A percentile compares a stretch with the other conserved stretches of the same genome.
Conservation (phyloP, 192 early-diverging fungal genomes). For the Coemansia sp. region DNA sequence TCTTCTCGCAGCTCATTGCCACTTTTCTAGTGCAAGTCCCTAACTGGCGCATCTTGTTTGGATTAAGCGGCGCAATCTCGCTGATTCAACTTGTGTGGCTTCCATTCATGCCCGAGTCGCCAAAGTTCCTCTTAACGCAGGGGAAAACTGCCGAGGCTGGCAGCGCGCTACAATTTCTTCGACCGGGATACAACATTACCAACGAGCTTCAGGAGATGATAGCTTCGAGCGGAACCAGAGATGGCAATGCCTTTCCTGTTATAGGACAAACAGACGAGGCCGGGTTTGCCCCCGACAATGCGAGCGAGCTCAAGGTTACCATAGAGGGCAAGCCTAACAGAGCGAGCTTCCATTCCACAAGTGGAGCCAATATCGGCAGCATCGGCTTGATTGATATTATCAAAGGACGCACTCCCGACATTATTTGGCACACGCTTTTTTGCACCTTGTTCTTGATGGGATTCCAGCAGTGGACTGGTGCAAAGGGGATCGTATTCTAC, state of each 20-base stretch:
- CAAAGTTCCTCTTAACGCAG: constrained; percentile 61
- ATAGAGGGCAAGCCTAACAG: background rate
- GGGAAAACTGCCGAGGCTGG: constrained; percentile 58
- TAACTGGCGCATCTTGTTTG: constrained; percentile 72
- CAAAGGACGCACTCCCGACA: constrained; percentile 45
- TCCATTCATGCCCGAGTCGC: constrained; percentile 74
- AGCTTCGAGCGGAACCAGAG: background rate
- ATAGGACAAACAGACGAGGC: constrained; percentile 2
- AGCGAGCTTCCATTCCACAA: background rate
- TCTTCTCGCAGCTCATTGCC: constrained; percentile 66
- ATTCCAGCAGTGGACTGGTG: constrained; percentile 79
- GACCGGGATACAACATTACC: constrained; percentile 55
- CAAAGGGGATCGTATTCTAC: constrained; percentile 83
- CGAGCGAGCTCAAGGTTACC: constrained; percentile 3
- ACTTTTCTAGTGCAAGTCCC: constrained; percentile 55
- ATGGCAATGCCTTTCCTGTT: background rate
- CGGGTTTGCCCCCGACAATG: constrained; percentile 9
- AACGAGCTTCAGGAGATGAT: constrained; percentile 61
- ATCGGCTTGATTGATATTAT: constrained; percentile 38
- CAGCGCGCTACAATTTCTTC: constrained; percentile 54
- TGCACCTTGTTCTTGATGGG: constrained; percentile 68
- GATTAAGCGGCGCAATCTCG: constrained; percentile 60
- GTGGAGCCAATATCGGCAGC: background rate
- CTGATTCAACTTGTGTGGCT: constrained; percentile 58
- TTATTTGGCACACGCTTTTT: constrained; percentile 61